Conservation (phyloP, 345 rosid genomes). For the Lepidium aucheri region DNA sequence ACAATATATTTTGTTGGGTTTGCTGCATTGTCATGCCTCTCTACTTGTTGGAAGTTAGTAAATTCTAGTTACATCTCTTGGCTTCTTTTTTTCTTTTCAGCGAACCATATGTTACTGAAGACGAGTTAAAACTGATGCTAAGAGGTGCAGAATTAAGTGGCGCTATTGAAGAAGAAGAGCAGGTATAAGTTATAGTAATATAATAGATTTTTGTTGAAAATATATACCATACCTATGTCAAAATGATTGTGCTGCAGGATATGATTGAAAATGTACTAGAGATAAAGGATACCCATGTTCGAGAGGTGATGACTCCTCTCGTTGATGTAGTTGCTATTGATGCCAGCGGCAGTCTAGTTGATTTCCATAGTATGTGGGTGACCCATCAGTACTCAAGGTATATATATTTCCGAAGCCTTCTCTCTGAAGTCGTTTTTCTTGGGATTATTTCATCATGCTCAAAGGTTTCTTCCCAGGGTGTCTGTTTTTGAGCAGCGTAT, state of each 20-base stretch:
- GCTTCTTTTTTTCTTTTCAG: conserved; percentile 23
- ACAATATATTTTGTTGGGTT: background rate
- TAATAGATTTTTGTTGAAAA: background rate
- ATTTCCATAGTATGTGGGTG: conserved; percentile 86
- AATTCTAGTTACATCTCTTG: background rate
- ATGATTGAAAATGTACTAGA: conserved; percentile 99
- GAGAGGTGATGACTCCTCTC: conserved; percentile 99
- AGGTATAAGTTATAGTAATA: conserved; percentile 35
- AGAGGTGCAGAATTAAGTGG: conserved; percentile 97
- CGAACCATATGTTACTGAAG: conserved; percentile 96
- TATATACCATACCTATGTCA: conserved; percentile 14
- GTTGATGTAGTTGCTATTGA: conserved; percentile 98
- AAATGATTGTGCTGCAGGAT: conserved; percentile 48
- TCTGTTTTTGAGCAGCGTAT: conserved; percentile 99
- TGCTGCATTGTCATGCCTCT: conserved; percentile 5
- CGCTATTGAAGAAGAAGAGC: conserved; percentile 99
- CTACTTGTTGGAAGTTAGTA: background rate
- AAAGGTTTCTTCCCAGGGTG: conserved; percentile 50
- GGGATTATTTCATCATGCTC: conserved; percentile 10
- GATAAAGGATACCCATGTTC: conserved; percentile 92
- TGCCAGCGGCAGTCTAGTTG: conserved; percentile 67
- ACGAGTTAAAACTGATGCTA: conserved; percentile 90
- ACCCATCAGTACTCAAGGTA: conserved; percentile 98
- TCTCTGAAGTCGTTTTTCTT: background rate
- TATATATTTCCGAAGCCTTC: background rate